phyloP scores from a whole-genome alignment of 2,329 filamentous ascomycete species.

The Trichoderma guizhouense region DNA sequence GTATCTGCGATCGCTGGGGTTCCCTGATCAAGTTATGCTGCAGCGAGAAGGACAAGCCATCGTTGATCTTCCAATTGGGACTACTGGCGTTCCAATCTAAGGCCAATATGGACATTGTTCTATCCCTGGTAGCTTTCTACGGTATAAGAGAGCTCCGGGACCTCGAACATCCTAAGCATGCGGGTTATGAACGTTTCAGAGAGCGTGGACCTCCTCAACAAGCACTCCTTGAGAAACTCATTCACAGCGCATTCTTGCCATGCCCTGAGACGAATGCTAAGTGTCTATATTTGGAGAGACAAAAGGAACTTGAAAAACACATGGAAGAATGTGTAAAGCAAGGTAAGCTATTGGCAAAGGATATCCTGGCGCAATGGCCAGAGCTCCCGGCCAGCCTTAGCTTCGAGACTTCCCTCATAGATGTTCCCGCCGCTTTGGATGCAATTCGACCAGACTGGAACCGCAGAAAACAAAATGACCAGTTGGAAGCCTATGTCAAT shows the following conservation, averaged over 20 bases:
- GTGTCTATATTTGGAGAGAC: no score
- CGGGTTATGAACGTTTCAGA: slow-evolving; percentile 18
- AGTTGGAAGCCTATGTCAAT: background rate
- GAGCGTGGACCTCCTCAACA: background rate
- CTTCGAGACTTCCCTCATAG: background rate
- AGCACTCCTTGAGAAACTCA: no score
- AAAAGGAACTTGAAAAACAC: no score
- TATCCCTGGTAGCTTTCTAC: slow-evolving; percentile 18
- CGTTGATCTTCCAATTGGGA: slow-evolving; percentile 15
- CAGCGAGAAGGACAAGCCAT: background rate
- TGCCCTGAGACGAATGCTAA: no score
- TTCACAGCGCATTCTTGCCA: no score
- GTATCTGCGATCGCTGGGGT: background rate
- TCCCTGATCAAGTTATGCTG: slow-evolving; percentile 10
- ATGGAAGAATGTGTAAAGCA: no score
- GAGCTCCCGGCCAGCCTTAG: no score
- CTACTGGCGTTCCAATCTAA: slow-evolving; percentile 15
- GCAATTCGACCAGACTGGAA: background rate
- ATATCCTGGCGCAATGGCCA: no score
- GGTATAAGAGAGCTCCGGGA: background rate
- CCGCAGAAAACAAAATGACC: background rate
- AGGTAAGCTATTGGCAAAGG: no score
- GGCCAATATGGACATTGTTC: slow-evolving; percentile 4
- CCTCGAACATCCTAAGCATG: slow-evolving; percentile 4
- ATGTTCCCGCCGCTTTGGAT: background rate